Conservation (phyloP, 2,329 filamentous ascomycete genomes). For the Aspergillus oerlinghausenensis region DNA sequence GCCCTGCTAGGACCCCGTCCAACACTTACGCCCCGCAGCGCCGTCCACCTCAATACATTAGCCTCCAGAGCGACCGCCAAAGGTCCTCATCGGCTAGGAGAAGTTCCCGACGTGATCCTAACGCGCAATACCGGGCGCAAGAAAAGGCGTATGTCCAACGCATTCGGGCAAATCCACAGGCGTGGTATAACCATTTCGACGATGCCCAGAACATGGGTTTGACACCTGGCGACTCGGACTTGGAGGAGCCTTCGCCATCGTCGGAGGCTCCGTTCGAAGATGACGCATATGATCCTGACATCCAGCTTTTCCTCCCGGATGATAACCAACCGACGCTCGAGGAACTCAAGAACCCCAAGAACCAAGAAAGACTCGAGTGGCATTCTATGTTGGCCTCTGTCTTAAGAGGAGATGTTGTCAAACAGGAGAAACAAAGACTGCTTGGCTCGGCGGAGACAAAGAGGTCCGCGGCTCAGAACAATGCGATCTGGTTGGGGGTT, state of each 20-base stretch:
- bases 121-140: constrained; percentile 73
- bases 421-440: constrained; percentile 93
- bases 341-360: constrained; percentile 81
- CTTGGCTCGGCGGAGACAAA: constrained; percentile 76
- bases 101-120: constrained; percentile 56
- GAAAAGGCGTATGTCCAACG: constrained; percentile 94
- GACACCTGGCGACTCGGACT: constrained; percentile 71
- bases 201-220: constrained; percentile 66
- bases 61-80: constrained; percentile 45
- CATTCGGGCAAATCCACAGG: constrained; percentile 72
- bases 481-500: constrained; percentile 83
- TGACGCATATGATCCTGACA: constrained; percentile 85
- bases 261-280: constrained; percentile 77
- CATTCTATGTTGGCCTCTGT: constrained; percentile 97
- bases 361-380: constrained; percentile 90
- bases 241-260: constrained; percentile 84
- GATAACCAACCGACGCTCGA: constrained; percentile 83
- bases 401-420: constrained; percentile 91
- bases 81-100: constrained; percentile 56
- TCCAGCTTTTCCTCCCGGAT: constrained; percentile 86
- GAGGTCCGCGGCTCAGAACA: constrained; percentile 61
- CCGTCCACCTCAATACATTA: constrained; percentile 50
- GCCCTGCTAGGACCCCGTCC: constrained; percentile 68
- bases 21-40: constrained; percentile 68
- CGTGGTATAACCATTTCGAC: constrained; percentile 60